Evolutionary conservation across 306 rosid species (phyloP).

Genomic region (Sesbania bispinosa): DNA sequence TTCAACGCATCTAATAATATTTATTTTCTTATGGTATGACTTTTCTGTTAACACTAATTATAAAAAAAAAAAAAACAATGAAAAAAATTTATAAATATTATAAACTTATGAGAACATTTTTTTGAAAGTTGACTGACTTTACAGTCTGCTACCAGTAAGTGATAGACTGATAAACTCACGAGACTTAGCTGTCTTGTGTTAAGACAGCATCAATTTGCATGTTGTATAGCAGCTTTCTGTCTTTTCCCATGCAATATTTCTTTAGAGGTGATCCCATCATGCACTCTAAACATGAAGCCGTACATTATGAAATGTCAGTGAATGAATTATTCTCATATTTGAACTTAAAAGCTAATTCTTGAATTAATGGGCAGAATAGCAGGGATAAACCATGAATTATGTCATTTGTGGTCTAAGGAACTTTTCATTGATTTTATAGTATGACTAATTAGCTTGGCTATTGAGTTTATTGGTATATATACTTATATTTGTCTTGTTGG

Average conservation of each 20-base stretch:
- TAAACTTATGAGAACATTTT: background rate
- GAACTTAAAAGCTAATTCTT: background rate
- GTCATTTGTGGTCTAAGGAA: background rate
- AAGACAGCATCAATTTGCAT: background rate
- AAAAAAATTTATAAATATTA: background rate
- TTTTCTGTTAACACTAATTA: constrained; percentile 7
- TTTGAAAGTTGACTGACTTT: background rate
- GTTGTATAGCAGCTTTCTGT: background rate
- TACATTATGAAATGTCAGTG: constrained; percentile 5
- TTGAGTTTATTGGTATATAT: constrained; percentile 1
- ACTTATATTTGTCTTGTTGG: background rate
- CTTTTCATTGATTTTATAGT: background rate
- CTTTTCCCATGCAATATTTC: constrained; percentile 1
- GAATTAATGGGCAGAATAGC: background rate
- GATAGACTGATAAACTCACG: background rate
- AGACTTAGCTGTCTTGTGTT: constrained; percentile 2
- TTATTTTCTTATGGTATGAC: background rate
- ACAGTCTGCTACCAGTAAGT: background rate
- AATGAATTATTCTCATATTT: background rate
- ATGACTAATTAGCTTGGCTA: background rate
- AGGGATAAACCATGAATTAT: background rate
- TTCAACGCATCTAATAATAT: background rate
- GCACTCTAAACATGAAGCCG: background rate
- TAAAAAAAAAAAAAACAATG: background rate
- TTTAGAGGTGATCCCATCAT: background rate